Percentiles rank a stretch among this genome's conserved stretches.
phyloP scores from a whole-genome alignment of 176 grass and related monocot genomes.

The Hordeum vulgare region DNA sequence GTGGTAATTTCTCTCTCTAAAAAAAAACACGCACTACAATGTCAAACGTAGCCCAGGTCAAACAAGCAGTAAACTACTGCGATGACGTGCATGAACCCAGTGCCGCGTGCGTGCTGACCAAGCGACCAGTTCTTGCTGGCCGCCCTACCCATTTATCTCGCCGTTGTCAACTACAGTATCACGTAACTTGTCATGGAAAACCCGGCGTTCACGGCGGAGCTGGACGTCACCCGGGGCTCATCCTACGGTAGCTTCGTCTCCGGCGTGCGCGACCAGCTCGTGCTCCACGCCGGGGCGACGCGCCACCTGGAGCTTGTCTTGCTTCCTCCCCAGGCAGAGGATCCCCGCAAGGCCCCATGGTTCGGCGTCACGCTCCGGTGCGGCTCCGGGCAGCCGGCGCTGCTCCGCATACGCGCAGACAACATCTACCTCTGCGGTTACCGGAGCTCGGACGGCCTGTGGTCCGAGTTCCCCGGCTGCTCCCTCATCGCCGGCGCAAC shows the following conservation, averaged over 20 bases:
- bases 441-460: not conserved
- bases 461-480: not conserved
- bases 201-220: conserved; percentile 18
- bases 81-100: not conserved
- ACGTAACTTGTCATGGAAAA: not conserved
- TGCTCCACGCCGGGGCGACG: conserved; percentile 14
- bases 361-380: conserved; percentile 3
- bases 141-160: not conserved
- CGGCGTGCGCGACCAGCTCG: conserved; percentile 15
- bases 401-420: conserved; percentile 22
- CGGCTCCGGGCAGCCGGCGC: not conserved
- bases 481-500: not conserved
- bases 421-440: conserved; percentile 24
- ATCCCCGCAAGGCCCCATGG: not conserved
- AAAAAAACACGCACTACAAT: too few species aligned
- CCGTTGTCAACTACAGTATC: not conserved
- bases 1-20: too few species aligned
- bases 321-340: not conserved
- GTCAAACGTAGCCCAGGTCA: not conserved
- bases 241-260: conserved; percentile 13
- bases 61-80: not conserved
- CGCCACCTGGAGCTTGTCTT: conserved; percentile 30
- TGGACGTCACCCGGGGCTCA: not conserved
- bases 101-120: not conserved
- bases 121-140: not conserved